phyloP scores from a whole-genome alignment of 2,329 filamentous ascomycete species.

The Trichophyton benhamiae region DNA sequence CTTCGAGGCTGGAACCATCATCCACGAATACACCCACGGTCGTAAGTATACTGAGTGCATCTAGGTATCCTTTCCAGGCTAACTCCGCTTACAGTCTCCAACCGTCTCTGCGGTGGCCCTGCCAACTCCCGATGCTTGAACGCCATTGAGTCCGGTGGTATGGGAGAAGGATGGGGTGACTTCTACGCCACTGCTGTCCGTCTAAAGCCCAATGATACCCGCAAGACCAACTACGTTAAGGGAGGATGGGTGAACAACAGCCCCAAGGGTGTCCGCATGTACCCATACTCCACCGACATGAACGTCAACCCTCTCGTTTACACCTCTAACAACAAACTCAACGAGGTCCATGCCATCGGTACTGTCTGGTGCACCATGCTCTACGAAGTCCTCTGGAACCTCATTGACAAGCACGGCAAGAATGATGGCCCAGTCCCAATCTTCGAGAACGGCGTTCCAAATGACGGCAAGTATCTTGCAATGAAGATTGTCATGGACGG shows the following conservation, averaged over 20 bases:
- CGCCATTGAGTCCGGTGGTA: constrained; percentile 11
- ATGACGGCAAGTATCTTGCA: constrained; percentile 11
- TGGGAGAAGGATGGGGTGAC: constrained; percentile 13
- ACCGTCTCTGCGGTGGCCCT: constrained; percentile 12
- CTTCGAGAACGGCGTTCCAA: constrained; percentile 8
- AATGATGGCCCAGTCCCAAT: constrained; percentile 8
- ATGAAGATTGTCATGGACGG: constrained; percentile 13
- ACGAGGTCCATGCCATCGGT: constrained; percentile 8
- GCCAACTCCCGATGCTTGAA: constrained; percentile 10
- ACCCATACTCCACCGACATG: constrained; percentile 12
- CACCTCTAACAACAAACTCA: constrained; percentile 6
- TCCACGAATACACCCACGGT: constrained; percentile 12
- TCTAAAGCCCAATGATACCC: constrained; percentile 9
- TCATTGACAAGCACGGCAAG: constrained; percentile 13
- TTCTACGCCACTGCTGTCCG: constrained; percentile 11
- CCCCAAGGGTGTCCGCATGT: constrained; percentile 8
- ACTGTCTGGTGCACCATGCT: constrained; percentile 11
- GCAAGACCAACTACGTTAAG: constrained; percentile 9
- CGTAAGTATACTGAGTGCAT: constrained; percentile 7
- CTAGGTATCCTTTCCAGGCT: neutral
- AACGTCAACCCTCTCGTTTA: constrained; percentile 11
- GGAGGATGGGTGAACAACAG: constrained; percentile 9
- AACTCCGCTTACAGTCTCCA: constrained; percentile 8
- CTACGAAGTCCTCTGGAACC: constrained; percentile 12
- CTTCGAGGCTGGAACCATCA: constrained; percentile 12